Base-by-base conservation (phyloP, 2,329 filamentous ascomycete genomes). In the Pseudodiploospora longispora region DNA sequence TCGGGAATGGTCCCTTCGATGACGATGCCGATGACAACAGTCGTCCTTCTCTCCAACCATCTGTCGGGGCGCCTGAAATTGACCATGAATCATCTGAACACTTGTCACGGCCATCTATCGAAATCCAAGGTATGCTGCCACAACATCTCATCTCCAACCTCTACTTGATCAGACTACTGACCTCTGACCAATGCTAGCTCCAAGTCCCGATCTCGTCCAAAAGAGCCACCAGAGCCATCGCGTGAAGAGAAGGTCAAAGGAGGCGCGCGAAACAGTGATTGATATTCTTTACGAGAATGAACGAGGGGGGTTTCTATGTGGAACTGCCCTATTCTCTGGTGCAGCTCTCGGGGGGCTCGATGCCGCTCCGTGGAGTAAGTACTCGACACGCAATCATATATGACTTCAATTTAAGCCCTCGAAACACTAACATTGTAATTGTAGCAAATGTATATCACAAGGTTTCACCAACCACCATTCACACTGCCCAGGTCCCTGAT, bases 251-350 rank as follows among this genome's bases (percentile, higher is more conserved):
- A 58, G 52, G 38, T 57, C 54, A 10, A 52, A 61, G 31, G 50
- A 57, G 63, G 46, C 66, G 58, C 50, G 74, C 68, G 59, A 81
- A 51, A 70, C 71, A 3, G 82, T 78, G 29, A 80, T 97, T 48
- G 93, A 98, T 51, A 78, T 97, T 5, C 72, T 98, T 0, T 97
- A 95, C 64, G 93, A 98, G 63, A 98, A 98, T 59, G 87, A 98
- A 67, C 79, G 93, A 46, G 93, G 93, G 8, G 82, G 80, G 34
- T 95, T 96, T 59, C 72, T 95, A 49, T 97, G 91, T 56, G 91
- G 93, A 29, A 77, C 89, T 9, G 83, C 90, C 0, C 75, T 94
- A n/a, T 98, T 96, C 69, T 95, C 90, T 1, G 77, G 81, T 6
- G 84, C 83, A 50, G 91, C 90, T 2, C 75, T 98, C 1, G 81